phyloP scores from a whole-genome alignment of 2,329 filamentous ascomycete species.

The Eutypella sp. region DNA sequence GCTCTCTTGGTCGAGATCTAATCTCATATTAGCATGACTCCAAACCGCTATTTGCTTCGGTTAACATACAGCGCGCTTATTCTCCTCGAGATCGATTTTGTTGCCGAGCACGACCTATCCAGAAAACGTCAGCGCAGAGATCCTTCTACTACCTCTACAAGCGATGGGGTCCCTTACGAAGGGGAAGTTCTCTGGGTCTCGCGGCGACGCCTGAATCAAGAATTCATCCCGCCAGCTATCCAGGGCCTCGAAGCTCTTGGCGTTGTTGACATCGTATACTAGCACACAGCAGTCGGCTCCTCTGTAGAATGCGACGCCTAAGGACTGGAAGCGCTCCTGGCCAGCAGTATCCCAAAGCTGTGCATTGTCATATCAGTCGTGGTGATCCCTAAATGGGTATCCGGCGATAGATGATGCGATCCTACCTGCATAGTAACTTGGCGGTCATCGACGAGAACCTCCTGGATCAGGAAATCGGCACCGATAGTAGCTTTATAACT shows the following conservation, averaged over 20 bases:
- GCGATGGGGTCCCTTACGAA: slow-evolving; percentile 65
- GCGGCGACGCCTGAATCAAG: slow-evolving; percentile 90
- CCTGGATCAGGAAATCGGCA: slow-evolving; percentile 96
- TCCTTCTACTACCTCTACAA: not conserved
- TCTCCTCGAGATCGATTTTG: slow-evolving; percentile 98
- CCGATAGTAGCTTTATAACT: slow-evolving; percentile 99
- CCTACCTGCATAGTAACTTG: slow-evolving; percentile 96
- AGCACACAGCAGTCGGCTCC: slow-evolving; percentile 97
- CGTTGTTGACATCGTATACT: slow-evolving; percentile 98
- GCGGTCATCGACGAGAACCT: slow-evolving; percentile 94
- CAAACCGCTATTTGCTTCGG: not conserved
- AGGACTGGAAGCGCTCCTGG: slow-evolving; percentile 94
- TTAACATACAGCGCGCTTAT: slow-evolving; percentile 74
- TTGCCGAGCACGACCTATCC: slow-evolving; percentile 86
- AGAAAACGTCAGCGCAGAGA: slow-evolving; percentile 4
- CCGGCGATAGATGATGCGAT: slow-evolving; percentile 2
- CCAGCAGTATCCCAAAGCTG: slow-evolving; percentile 98
- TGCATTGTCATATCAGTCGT: slow-evolving; percentile 12
- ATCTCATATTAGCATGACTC: slow-evolving; percentile 16
- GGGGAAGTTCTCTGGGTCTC: slow-evolving; percentile 95
- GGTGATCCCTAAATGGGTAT: too few relatives aligned
- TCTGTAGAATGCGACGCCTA: slow-evolving; percentile 95
- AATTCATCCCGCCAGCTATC: slow-evolving; percentile 99
- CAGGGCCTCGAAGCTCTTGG: slow-evolving; percentile 96
- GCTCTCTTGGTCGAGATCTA: slow-evolving; percentile 92